Percentiles rank a stretch among this genome's conserved stretches.
Evolutionary conservation across 352 stramenopile species (phyloP).

Genomic region (Pythium dissimile): DNA sequence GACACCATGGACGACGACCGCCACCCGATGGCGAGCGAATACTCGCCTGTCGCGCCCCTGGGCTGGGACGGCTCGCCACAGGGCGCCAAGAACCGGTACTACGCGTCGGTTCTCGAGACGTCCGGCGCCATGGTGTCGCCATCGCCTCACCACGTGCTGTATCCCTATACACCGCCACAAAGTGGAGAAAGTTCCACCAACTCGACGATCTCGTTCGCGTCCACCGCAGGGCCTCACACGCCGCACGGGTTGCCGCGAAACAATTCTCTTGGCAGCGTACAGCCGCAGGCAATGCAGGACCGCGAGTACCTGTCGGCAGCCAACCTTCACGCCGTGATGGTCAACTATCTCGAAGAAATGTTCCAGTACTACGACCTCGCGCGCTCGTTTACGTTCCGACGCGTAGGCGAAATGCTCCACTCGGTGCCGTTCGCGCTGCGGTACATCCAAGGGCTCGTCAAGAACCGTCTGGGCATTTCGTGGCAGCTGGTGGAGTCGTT

Average conservation of each 20-base stretch:
- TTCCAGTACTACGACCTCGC: constrained; percentile 54
- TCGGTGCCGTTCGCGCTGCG: constrained; percentile 60
- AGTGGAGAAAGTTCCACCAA: constrained; percentile 9
- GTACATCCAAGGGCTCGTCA: constrained; percentile 61
- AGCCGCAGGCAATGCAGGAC: constrained; percentile 11
- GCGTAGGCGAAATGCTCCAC: constrained; percentile 53
- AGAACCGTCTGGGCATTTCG: constrained; percentile 50
- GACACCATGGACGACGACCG: constrained; percentile 19
- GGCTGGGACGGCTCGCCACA: constrained; percentile 27
- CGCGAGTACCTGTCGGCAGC: constrained; percentile 42
- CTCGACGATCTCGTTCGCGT: constrained; percentile 22
- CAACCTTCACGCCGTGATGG: constrained; percentile 39
- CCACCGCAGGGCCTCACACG: constrained; percentile 1
- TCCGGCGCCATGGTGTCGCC: constrained; percentile 27
- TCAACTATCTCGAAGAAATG: constrained; percentile 62
- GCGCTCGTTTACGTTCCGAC: constrained; percentile 44
- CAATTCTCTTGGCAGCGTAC: not conserved
- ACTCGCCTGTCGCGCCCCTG: constrained; percentile 30
- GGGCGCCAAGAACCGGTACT: constrained; percentile 32
- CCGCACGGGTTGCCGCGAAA: constrained; percentile 3
- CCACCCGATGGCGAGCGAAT: constrained; percentile 26
- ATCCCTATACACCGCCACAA: constrained; percentile 18
- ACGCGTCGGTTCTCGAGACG: constrained; percentile 31
- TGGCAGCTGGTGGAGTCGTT: constrained; percentile 59
- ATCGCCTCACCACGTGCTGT: constrained; percentile 33